Percentiles rank a stretch among this genome's conserved stretches.
Conservation (phyloP, 2,329 filamentous ascomycete species). For the Fusarium verrucosum region DNA sequence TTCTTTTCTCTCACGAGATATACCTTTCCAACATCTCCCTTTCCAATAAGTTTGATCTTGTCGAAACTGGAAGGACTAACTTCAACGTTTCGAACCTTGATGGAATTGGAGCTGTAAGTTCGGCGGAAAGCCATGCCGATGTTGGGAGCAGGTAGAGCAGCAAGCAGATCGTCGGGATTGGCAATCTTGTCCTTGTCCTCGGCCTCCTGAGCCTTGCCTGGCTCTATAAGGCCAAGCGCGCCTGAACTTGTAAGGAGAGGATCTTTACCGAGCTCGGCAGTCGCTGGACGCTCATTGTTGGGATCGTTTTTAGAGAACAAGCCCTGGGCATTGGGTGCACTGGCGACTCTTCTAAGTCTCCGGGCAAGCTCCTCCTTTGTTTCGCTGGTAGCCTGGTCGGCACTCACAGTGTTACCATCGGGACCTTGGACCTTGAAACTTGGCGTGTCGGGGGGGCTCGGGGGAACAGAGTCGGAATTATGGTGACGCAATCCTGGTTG, state of each 20-base stretch:
- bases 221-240: conserved; percentile 50
- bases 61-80: conserved; percentile 96
- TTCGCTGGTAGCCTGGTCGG: conserved; percentile 74
- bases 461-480: conserved; percentile 91
- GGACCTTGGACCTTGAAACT: conserved; percentile 77
- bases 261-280: conserved; percentile 87
- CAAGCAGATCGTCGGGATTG: conserved; percentile 62
- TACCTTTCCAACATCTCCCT: conserved; percentile 98
- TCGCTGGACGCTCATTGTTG: conserved; percentile 76
- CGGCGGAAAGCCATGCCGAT: conserved; percentile 82
- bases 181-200: conserved; percentile 50
- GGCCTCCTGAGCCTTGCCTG: conserved; percentile 37
- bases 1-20: conserved; percentile 99
- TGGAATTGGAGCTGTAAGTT: conserved; percentile 98
- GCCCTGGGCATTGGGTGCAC: conserved; percentile 95
- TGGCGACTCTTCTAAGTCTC: conserved; percentile 92
- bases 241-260: conserved; percentile 67
- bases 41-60: conserved; percentile 99
- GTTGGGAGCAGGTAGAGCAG: conserved; percentile 72
- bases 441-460: conserved; percentile 91
- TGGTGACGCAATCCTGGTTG: conserved; percentile 92
- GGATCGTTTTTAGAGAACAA: conserved; percentile 72
- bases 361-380: conserved; percentile 94
- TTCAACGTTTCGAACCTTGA: conserved; percentile 97
- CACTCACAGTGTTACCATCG: conserved; percentile 65